A percentile compares a stretch with the other conserved stretches of the same genome.
phyloP scores from a whole-genome alignment of 2,329 filamentous ascomycete genomes.

The Microsporum audouinii region DNA sequence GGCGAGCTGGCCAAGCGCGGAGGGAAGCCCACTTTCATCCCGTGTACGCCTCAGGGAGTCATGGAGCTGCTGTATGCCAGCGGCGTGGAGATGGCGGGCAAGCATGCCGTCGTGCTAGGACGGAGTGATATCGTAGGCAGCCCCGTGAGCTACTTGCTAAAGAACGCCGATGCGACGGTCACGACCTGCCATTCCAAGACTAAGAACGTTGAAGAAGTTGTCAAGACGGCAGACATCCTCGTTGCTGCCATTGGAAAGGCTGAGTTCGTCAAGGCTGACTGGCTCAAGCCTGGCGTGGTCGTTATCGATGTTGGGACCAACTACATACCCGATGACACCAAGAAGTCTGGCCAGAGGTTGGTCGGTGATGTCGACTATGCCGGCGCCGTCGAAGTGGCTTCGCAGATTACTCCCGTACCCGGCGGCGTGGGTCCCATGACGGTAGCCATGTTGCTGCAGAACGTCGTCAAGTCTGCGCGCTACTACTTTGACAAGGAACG shows the following conservation, averaged over 20 bases:
- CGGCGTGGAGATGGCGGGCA: conserved; percentile 72
- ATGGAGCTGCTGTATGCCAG: conserved; percentile 83
- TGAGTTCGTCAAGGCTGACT: conserved; percentile 83
- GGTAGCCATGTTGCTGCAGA: conserved; percentile 93
- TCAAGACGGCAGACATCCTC: conserved; percentile 79
- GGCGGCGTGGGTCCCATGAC: conserved; percentile 98
- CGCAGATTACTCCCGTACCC: conserved; percentile 87
- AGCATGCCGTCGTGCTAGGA: conserved; percentile 88
- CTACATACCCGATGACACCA: conserved; percentile 76
- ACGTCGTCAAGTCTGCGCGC: conserved; percentile 78
- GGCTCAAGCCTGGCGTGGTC: conserved; percentile 87
- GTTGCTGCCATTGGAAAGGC: conserved; percentile 84
- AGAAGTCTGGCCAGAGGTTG: conserved; percentile 82
- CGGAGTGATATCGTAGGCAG: conserved; percentile 96
- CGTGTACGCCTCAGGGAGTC: conserved; percentile 93
- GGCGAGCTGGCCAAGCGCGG: conserved; percentile 94
- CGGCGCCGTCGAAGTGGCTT: conserved; percentile 71
- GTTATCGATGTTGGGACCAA: conserved; percentile 98
- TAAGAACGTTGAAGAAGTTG: conserved; percentile 55
- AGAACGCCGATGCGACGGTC: conserved; percentile 92
- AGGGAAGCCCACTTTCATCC: conserved; percentile 75
- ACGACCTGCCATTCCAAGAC: conserved; percentile 93
- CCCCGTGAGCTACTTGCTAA: conserved; percentile 88
- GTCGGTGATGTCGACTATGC: conserved; percentile 94
- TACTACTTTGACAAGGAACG: conserved; percentile 74